Evolutionary conservation across 805 yeast genomes (phyloP).

Genomic region (Lipomyces yamadae): DNA sequence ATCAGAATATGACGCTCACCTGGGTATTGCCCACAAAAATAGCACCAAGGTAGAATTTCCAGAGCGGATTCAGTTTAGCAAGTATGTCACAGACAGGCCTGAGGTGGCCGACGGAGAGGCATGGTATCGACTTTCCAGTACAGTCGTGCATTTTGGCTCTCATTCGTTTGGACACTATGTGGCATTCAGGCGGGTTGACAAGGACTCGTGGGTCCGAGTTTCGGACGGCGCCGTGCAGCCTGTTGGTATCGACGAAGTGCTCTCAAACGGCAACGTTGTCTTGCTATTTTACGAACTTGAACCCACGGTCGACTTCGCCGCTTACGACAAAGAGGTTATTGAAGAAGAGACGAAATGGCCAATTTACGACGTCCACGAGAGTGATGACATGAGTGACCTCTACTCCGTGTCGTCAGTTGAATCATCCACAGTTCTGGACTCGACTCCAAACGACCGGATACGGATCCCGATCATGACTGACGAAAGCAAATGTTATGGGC

Average conservation of each 20-base stretch:
- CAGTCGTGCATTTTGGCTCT: conserved; percentile 90
- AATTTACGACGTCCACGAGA: conserved; percentile 11
- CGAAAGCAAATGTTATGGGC: not conserved
- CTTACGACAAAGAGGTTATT: not conserved
- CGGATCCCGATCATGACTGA: conserved; percentile 3
- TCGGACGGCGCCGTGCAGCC: conserved; percentile 86
- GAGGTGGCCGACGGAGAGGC: not conserved
- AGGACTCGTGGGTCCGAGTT: conserved; percentile 94
- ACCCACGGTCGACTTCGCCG: not conserved
- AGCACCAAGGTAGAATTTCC: conserved; percentile 83
- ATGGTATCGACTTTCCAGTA: conserved; percentile 76
- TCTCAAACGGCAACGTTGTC: conserved; percentile 82
- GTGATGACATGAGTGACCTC: conserved; percentile 8
- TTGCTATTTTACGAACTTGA: conserved; percentile 77
- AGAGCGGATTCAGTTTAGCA: conserved; percentile 55
- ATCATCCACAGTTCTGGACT: not conserved
- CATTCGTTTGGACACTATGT: conserved; percentile 96
- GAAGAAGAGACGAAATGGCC: conserved; percentile 13
- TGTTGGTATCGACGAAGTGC: conserved; percentile 78
- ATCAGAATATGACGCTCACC: conserved; percentile 85
- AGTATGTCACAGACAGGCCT: conserved; percentile 42
- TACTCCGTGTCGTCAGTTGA: conserved; percentile 8
- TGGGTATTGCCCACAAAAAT: conserved; percentile 82
- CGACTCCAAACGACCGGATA: not conserved
- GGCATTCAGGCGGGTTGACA: conserved; percentile 69